A percentile compares a stretch with the other conserved stretches of the same genome.
Conservation (phyloP, 1,284 basidiomycete species). For the Quambalaria eucalypti region DNA sequence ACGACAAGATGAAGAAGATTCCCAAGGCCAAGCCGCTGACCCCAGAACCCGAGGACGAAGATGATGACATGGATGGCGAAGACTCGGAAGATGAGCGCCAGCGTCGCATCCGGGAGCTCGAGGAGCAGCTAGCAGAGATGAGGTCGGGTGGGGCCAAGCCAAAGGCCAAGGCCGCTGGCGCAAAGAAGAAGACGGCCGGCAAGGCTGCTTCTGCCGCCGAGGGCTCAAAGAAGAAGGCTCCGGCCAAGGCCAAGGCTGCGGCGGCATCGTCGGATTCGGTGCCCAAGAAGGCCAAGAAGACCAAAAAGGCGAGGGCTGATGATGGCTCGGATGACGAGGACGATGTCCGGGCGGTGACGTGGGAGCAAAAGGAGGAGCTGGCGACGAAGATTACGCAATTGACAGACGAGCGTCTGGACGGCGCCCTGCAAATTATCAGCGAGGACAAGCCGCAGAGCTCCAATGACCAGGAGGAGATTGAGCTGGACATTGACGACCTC, state of each 20-base stretch:
- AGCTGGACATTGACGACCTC: slow-evolving; percentile 46
- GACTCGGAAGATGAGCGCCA: slow-evolving; percentile 27
- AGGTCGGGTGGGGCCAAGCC: slow-evolving; percentile 15
- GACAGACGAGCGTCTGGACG: slow-evolving; percentile 43
- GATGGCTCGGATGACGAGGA: slow-evolving; percentile 30
- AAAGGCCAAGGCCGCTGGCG: slow-evolving; percentile 8
- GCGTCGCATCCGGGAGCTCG: slow-evolving; percentile 29
- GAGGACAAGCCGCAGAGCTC: slow-evolving; percentile 44
- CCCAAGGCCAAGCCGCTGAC: slow-evolving; percentile 51
- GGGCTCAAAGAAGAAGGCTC: slow-evolving; percentile 22
- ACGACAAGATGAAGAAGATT: slow-evolving; percentile 76
- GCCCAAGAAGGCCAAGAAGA: not conserved
- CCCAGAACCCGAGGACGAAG: slow-evolving; percentile 43
- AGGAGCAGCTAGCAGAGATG: slow-evolving; percentile 30
- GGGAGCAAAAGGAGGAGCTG: slow-evolving; percentile 46
- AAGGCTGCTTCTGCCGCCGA: slow-evolving; percentile 9
- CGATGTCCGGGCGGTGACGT: slow-evolving; percentile 41
- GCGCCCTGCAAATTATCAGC: slow-evolving; percentile 44
- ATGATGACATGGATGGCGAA: slow-evolving; percentile 48
- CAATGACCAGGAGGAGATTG: slow-evolving; percentile 45
- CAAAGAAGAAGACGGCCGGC: slow-evolving; percentile 16
- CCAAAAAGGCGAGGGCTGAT: slow-evolving; percentile 6
- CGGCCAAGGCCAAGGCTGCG: slow-evolving; percentile 12
- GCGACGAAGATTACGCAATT: slow-evolving; percentile 45
- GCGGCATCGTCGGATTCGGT: not conserved